Percentiles rank a stretch among this genome's conserved stretches.
These are phyloP conservation scores for Malus hybrid DNA, from an alignment of 331 rosid genomes.

Conservation along the genomic window DNA sequence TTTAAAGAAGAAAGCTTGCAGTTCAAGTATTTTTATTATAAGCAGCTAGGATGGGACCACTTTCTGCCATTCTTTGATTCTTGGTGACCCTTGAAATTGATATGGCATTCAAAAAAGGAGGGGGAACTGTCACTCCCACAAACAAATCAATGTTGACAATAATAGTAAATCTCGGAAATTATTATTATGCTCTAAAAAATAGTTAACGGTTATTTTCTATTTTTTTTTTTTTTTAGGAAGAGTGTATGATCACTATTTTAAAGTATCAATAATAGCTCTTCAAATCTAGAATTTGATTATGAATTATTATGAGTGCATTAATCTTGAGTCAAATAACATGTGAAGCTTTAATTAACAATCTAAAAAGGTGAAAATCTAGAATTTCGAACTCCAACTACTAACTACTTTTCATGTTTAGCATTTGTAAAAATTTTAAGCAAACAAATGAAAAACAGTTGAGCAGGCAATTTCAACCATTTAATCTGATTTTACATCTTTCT, in stretches of 20 bases:
- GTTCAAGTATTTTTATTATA: background rate
- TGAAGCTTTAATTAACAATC: background rate
- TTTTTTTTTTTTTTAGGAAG: no score
- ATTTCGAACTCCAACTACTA: background rate
- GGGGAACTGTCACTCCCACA: background rate
- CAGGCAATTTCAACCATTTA: background rate
- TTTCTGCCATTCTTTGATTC: background rate
- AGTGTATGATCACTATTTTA: no score
- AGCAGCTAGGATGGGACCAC: slow-evolving; percentile 10
- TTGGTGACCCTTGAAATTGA: background rate
- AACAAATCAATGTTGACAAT: background rate
- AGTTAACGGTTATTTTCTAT: background rate
- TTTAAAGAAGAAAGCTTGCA: slow-evolving; percentile 15
- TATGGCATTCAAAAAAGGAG: background rate
- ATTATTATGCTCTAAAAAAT: no score
- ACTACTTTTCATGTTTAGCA: background rate
- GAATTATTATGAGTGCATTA: background rate
- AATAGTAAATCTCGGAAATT: background rate
- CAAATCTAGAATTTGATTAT: background rate
- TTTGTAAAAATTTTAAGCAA: background rate
- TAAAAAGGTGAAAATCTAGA: background rate
- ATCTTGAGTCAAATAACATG: background rate
- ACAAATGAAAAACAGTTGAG: background rate
- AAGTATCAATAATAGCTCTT: no score
- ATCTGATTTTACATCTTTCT: background rate